These are phyloP conservation scores for Escallonia rubra DNA, from an alignment of 129 eudicot species.

Conservation along the genomic window DNA sequence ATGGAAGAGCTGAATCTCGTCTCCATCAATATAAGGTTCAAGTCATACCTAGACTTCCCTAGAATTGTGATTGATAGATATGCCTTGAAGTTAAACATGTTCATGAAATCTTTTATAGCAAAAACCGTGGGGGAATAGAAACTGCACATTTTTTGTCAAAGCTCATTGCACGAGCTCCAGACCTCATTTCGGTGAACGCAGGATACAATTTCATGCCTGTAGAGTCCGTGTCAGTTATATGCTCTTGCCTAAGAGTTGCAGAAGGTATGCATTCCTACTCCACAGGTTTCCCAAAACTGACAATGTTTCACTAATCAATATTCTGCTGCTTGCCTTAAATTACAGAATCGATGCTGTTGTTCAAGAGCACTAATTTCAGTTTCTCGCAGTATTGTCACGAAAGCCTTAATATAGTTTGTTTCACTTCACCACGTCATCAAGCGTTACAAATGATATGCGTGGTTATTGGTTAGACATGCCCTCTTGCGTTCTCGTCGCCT, in stretches of 20 bases:
- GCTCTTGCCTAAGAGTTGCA: slow-evolving; percentile 37
- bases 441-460: no score
- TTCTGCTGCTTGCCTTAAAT: no score
- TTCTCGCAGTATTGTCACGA: no score
- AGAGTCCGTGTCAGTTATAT: slow-evolving; percentile 44
- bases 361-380: no score
- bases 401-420: no score
- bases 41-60: background rate
- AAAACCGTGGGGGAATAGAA: slow-evolving; percentile 55
- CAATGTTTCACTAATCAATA: background rate
- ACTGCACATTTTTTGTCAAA: slow-evolving; percentile 49
- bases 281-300: background rate
- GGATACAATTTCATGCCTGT: slow-evolving; percentile 62
- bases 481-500: no score
- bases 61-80: background rate
- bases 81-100: slow-evolving; percentile 5
- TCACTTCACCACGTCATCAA: no score
- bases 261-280: slow-evolving; percentile 35
- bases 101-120: slow-evolving; percentile 35
- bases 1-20: slow-evolving; percentile 31
- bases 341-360: no score
- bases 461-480: no score
- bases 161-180: slow-evolving; percentile 46
- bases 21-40: slow-evolving; percentile 65
- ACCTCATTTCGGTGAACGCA: slow-evolving; percentile 54